Percentiles rank a stretch among this genome's conserved stretches.
These are phyloP conservation scores for Tilletia caries DNA, from an alignment of 1,284 basidiomycete genomes.

Conservation along the genomic window DNA sequence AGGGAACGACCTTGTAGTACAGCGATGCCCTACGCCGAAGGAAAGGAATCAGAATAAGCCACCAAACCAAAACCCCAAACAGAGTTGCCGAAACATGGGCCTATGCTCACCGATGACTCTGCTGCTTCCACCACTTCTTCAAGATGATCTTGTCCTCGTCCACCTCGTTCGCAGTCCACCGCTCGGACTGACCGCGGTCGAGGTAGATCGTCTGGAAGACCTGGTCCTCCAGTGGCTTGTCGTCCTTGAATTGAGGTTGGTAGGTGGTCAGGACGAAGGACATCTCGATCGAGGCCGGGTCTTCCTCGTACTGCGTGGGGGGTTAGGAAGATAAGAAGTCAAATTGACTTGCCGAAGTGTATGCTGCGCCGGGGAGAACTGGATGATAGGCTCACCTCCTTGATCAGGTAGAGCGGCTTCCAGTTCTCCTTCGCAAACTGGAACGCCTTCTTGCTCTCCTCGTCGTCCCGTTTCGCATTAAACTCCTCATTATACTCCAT, in stretches of 20 bases:
- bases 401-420: constrained; percentile 62
- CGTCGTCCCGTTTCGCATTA: constrained; percentile 52
- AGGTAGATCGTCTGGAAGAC: constrained; percentile 69
- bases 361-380: neutral
- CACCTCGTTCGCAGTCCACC: constrained; percentile 63
- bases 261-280: constrained; percentile 62
- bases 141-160: constrained; percentile 59
- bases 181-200: constrained; percentile 59
- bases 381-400: constrained; percentile 29
- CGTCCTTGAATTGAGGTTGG: constrained; percentile 59
- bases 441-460: constrained; percentile 55
- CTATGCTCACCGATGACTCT: constrained; percentile 64
- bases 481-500: constrained; percentile 51
- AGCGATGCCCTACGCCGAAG: constrained; percentile 59
- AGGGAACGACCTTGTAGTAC: constrained; percentile 59
- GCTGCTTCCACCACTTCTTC: constrained; percentile 66
- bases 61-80: too few species aligned
- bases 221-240: constrained; percentile 55
- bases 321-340: too few species aligned
- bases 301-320: constrained; percentile 57
- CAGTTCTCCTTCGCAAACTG: constrained; percentile 60
- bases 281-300: constrained; percentile 65
- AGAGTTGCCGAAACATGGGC: too few species aligned
- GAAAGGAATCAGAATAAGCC: too few species aligned
- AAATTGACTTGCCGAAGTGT: too few species aligned